Conservation (phyloP, 1,284 basidiomycete genomes). For the Ceratobasidium sp. region DNA sequence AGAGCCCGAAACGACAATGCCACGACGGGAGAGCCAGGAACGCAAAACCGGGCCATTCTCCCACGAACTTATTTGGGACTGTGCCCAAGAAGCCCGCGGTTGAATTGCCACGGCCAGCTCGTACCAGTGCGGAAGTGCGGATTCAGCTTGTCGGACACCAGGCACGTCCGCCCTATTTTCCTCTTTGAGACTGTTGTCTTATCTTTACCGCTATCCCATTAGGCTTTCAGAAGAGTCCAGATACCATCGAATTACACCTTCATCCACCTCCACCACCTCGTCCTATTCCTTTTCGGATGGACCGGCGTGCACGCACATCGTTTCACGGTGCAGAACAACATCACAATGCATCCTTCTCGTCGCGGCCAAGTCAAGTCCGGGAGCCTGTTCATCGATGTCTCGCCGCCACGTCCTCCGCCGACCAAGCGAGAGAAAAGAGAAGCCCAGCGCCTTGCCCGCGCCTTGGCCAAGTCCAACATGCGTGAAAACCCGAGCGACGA, state of each 20-base stretch:
- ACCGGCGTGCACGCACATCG: constrained; percentile 47
- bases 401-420: constrained; percentile 29
- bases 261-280: constrained; percentile 65
- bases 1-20: constrained; percentile 36
- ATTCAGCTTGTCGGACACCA: constrained; percentile 28
- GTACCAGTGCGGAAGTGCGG: constrained; percentile 33
- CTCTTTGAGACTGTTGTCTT: neutral
- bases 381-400: constrained; percentile 31
- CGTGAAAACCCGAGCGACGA: constrained; percentile 34
- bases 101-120: constrained; percentile 18
- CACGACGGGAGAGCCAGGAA: constrained; percentile 36
- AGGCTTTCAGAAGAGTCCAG: constrained; percentile 66
- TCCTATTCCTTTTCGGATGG: constrained; percentile 66
- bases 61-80: constrained; percentile 28
- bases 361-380: constrained; percentile 31
- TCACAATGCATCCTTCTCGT: constrained; percentile 13
- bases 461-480: constrained; percentile 34
- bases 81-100: constrained; percentile 31
- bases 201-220: neutral
- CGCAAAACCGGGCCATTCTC: constrained; percentile 32
- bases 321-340: constrained; percentile 34
- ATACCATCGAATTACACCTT: constrained; percentile 75
- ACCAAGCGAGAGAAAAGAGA: constrained; percentile 33
- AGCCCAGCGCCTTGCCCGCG: constrained; percentile 28
- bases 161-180: neutral